Base-by-base conservation (phyloP, 768 basidiomycete species). In the Suillus paluster region DNA sequence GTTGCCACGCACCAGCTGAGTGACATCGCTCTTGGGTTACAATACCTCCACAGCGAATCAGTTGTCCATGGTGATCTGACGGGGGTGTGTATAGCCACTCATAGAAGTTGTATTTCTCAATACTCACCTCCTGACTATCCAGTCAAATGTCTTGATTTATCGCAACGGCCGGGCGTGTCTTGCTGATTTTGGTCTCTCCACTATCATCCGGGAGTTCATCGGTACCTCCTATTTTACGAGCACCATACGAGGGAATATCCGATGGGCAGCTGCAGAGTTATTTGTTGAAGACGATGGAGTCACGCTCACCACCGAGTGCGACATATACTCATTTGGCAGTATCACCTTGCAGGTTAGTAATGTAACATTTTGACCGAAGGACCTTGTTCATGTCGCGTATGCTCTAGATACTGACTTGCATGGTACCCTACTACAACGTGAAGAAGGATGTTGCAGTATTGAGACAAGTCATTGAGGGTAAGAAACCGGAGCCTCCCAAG, bases 171-270 rank as follows among this genome's bases (percentile, higher is more conserved):
- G 73, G 27, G 80, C 75, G 2, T 71, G 73, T 17, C 65, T 83
- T n/a, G 77, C 77, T 61, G 81, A 82, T 59, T 81, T 82, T 63
- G 81, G 81, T 5, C 66, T 82, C 7, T 81, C 79, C n/a, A 79
- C 65, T 34, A 74, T 81, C 55, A 68, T 77, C 17, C 67, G 68
- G n/a, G 77, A 80, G 59, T 70, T 77, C 58, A 67, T 74, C 34
- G 69, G 73, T 23, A 7, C 71, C 68, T 67, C 67, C 33, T 72
- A 65, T 23, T 67, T 70, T 50, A 74, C 71, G 19, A 79, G 80
- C 71, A 27, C 49, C 19, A 52, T 75, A 34, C 63, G 69, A 33
- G 84, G 83, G 4, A 76, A 74, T 17, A 71, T 82, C 30, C 77
- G 80, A 3, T 84, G 82, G 75, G 78, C 82, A n/a, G 84, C 83